These are phyloP conservation scores for Aspergillus chevalieri DNA, from an alignment of 2,329 filamentous ascomycete species.

Conservation along the genomic window DNA sequence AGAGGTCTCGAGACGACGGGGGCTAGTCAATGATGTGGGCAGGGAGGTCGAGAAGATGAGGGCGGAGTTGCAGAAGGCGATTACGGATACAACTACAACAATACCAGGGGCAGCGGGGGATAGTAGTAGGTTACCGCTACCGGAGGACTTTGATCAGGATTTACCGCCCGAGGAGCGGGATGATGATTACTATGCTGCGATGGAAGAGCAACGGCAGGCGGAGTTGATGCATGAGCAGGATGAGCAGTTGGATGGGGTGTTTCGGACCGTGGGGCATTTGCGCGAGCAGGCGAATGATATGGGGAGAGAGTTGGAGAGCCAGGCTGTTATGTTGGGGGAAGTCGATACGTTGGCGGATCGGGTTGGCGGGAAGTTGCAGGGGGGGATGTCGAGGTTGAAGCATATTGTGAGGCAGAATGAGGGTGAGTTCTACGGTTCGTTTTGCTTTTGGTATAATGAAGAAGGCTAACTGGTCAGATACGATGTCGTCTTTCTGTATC, in stretches of 20 bases:
- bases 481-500: constrained; percentile 83
- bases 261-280: constrained; percentile 85
- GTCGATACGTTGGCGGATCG: constrained; percentile 80
- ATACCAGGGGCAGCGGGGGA: constrained; percentile 29
- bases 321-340: constrained; percentile 78
- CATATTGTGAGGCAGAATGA: constrained; percentile 85
- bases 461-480: constrained; percentile 35
- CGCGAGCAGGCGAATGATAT: constrained; percentile 88
- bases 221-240: constrained; percentile 95
- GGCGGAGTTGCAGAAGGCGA: constrained; percentile 64
- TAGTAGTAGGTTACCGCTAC: constrained; percentile 51
- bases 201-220: constrained; percentile 85
- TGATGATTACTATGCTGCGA: constrained; percentile 66
- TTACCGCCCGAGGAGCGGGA: constrained; percentile 37
- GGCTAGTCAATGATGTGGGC: constrained; percentile 82
- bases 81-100: constrained; percentile 35
- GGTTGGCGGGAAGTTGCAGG: constrained; percentile 78
- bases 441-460: neutral
- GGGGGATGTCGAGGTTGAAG: constrained; percentile 77
- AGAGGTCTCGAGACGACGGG: constrained; percentile 73
- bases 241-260: constrained; percentile 84
- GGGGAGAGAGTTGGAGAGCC: constrained; percentile 93
- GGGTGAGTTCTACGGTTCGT: constrained; percentile 51
- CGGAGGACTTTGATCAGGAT: constrained; percentile 49
- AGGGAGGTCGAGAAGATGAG: constrained; percentile 85